These are phyloP conservation scores for Epichloe amarillans DNA, from an alignment of 2,329 filamentous ascomycete species.

Conservation along the genomic window DNA sequence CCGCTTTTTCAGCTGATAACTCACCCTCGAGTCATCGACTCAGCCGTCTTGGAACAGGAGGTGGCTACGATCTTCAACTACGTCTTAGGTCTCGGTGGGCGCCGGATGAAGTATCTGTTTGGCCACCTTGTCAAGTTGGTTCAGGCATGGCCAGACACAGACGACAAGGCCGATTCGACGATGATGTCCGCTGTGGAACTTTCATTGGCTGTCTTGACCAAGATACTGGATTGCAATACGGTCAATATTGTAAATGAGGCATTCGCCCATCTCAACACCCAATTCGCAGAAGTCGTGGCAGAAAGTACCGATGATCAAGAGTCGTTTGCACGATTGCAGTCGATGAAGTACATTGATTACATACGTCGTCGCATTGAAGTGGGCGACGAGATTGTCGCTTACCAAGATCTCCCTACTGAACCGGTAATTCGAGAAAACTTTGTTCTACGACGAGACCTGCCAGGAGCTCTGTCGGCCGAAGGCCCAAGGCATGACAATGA, in stretches of 20 bases:
- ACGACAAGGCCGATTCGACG: slow-evolving; percentile 1
- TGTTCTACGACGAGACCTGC: slow-evolving; percentile 18
- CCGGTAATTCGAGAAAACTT: slow-evolving; percentile 15
- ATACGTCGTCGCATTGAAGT: slow-evolving; percentile 18
- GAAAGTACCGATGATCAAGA: slow-evolving; percentile 6
- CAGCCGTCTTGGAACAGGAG: slow-evolving; percentile 25
- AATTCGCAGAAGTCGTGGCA: slow-evolving; percentile 12
- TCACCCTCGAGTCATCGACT: slow-evolving; percentile 21
- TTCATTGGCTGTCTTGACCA: slow-evolving; percentile 19
- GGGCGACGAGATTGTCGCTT: slow-evolving; percentile 10
- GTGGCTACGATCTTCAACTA: slow-evolving; percentile 22
- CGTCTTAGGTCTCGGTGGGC: slow-evolving; percentile 20
- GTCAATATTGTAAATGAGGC: slow-evolving; percentile 17
- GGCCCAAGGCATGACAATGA: slow-evolving; percentile 37
- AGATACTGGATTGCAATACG: slow-evolving; percentile 24
- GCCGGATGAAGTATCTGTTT: slow-evolving; percentile 19
- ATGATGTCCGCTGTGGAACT: slow-evolving; percentile 14
- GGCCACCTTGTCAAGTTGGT: slow-evolving; percentile 12
- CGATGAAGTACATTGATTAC: slow-evolving; percentile 18
- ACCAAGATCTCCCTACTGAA: slow-evolving; percentile 8
- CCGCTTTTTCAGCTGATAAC: slow-evolving; percentile 24
- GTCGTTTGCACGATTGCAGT: slow-evolving; percentile 16
- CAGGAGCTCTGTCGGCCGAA: slow-evolving; percentile 18
- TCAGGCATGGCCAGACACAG: slow-evolving; percentile 6
- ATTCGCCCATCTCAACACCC: slow-evolving; percentile 6